phyloP scores from a whole-genome alignment of 192 early-diverging fungal species.

The Podila clonocystis region DNA sequence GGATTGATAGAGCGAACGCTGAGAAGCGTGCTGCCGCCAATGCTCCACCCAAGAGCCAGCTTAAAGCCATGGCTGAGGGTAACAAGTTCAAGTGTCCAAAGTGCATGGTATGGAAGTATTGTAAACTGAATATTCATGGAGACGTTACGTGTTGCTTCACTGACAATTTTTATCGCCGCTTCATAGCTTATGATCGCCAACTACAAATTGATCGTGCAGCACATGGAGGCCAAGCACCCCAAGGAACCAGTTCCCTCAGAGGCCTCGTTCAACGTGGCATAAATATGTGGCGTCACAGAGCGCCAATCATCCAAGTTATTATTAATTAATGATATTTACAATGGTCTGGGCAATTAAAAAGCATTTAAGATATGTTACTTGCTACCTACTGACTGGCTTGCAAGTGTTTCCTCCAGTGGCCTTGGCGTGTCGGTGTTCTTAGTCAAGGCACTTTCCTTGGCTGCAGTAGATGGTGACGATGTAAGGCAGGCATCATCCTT shows the following conservation, averaged over 20 bases:
- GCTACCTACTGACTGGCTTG: neutral
- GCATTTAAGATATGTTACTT: neutral
- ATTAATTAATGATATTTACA: neutral
- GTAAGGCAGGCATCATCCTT: constrained; percentile 11
- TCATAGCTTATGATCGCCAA: constrained; percentile 51
- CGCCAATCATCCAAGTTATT: no score
- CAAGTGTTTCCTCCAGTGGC: neutral
- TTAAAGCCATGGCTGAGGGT: constrained; percentile 48
- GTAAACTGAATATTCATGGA: neutral
- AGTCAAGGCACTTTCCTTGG: neutral
- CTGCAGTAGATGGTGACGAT: neutral
- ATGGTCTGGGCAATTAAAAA: neutral
- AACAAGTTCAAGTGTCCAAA: constrained; percentile 53
- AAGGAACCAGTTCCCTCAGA: constrained; percentile 43
- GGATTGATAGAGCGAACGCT: constrained; percentile 39
- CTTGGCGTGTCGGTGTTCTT: no score
- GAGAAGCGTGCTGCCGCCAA: constrained; percentile 50
- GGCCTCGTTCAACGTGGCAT: constrained; percentile 27
- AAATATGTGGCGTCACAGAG: neutral
- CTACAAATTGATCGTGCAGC: constrained; percentile 51
- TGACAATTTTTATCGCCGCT: neutral
- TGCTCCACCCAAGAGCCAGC: constrained; percentile 47
- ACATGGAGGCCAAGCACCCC: constrained; percentile 51
- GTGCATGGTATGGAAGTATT: constrained; percentile 29
- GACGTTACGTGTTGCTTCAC: neutral